Evolutionary conservation across 306 rosid genomes (phyloP), one percentile per base, ranked within the genome.

Genomic region (Vigna mungo): DNA sequence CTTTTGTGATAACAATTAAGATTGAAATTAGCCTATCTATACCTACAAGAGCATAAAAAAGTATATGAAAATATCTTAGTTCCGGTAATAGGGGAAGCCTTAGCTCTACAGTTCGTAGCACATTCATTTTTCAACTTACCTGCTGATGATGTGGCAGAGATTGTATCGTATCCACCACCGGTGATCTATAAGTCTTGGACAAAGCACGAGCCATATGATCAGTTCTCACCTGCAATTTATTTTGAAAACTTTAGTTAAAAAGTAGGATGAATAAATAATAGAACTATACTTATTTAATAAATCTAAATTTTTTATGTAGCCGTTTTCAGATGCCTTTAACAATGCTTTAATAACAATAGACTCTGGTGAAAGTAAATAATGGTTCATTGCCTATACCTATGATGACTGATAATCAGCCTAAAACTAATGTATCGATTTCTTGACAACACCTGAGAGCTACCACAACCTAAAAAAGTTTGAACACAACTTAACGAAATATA

Each of bases 81-180:
- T 76, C 21, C 21, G 15, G 14, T 47, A 54, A 70, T 16, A 51
- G 9, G 34, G 16, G 34, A 18, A 41, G 47, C 20, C 63, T 46
- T 37, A 53, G 49, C 25, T 36, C 71, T 36, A 36, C 17, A 54
- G 17, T 47, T 78, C 44, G 72, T 30, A 60, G 62, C 65, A 36
- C 49, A 65, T 68, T 53, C 68, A 15, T 20, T 54, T 78, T 82
- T 69, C 68, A 83, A 41, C 68, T 80, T 88, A 94, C 98, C 94
- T 94, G 97, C 74, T 95, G 99, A 88, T 95, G 97, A 76, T 88
- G 99, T 27, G 99, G 99, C 72, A 95, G 94, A 81, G 96, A 86
- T 78, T 88, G 96, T 81, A 95, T 89, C 46, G 95, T 92, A 75
- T 92, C 97, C 78, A 92, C 92, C 48, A 86, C 92, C 1, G 96